Conservation (phyloP, 208 protist species). For the Leishmania tropica region DNA sequence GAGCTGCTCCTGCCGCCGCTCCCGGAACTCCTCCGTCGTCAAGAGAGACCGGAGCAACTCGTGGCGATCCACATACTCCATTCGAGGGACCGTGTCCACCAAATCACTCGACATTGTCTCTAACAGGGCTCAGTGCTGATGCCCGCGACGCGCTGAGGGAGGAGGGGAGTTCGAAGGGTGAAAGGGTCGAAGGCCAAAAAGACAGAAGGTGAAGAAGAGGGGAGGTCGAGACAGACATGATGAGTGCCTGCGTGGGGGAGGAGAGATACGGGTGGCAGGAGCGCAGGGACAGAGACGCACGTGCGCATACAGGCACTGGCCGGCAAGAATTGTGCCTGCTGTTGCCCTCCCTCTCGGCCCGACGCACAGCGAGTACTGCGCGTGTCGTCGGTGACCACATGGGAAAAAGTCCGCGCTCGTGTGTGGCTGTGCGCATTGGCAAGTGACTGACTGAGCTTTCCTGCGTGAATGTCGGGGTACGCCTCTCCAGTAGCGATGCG, state of each 20-base stretch:
- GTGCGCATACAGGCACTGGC: background rate
- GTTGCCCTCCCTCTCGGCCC: background rate
- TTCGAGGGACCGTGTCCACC: constrained; percentile 60
- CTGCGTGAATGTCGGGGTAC: background rate
- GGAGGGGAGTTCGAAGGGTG: background rate
- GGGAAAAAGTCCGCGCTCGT: background rate
- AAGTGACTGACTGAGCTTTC: background rate
- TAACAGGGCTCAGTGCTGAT: background rate
- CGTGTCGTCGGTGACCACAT: background rate
- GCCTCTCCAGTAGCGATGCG: background rate
- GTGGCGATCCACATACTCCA: constrained; percentile 88
- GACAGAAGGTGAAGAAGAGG: background rate
- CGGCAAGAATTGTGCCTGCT: background rate
- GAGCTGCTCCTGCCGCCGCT: constrained; percentile 67
- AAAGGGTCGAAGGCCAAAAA: background rate
- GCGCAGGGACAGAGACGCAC: background rate
- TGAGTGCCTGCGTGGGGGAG: background rate
- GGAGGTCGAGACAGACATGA: background rate
- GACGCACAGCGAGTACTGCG: background rate
- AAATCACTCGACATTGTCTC: constrained; percentile 60
- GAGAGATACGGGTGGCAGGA: background rate
- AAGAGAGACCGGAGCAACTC: constrained; percentile 74
- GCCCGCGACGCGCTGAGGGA: background rate
- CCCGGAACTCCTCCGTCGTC: constrained; percentile 68
- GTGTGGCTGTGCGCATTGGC: background rate